Evolutionary conservation across 768 basidiomycete species (phyloP).

Genomic region (Sutorius australiensis): DNA sequence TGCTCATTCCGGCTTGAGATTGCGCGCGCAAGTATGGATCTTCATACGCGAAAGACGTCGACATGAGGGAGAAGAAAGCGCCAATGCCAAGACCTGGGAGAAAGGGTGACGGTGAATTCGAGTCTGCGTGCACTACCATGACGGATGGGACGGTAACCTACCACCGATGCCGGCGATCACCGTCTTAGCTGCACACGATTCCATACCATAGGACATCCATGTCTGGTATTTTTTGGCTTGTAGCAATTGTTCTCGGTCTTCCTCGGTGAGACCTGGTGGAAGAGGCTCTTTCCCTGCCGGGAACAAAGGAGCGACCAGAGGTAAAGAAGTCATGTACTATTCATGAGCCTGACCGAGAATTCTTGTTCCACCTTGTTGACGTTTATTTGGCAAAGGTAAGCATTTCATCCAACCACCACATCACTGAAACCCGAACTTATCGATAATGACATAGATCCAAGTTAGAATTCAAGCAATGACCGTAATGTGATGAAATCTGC

Average conservation of each 20-base stretch:
- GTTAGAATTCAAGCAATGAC: too few species aligned
- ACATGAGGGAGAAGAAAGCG: slow-evolving; percentile 96
- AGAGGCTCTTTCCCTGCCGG: slow-evolving; percentile 85
- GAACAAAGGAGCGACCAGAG: slow-evolving; percentile 67
- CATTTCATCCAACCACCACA: too few species aligned
- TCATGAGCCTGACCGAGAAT: neutral
- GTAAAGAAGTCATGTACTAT: slow-evolving; percentile 20
- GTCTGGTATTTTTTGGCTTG: slow-evolving; percentile 77
- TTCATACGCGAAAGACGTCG: slow-evolving; percentile 90
- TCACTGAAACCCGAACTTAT: too few species aligned
- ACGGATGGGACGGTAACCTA: slow-evolving; percentile 36
- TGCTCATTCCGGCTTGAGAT: slow-evolving; percentile 51
- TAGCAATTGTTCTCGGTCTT: slow-evolving; percentile 63
- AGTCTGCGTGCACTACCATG: slow-evolving; percentile 1
- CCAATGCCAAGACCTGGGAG: slow-evolving; percentile 81
- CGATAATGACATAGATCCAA: too few species aligned
- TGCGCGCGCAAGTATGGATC: slow-evolving; percentile 78
- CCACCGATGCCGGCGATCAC: slow-evolving; percentile 79
- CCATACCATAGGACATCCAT: slow-evolving; percentile 68
- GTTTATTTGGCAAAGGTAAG: slow-evolving; percentile 16
- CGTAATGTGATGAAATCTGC: too few species aligned
- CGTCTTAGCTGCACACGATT: slow-evolving; percentile 84
- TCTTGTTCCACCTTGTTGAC: slow-evolving; percentile 11
- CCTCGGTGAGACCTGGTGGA: slow-evolving; percentile 78
- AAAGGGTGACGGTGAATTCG: neutral